Base-by-base conservation (phyloP, 768 basidiomycete genomes). In the Postia placenta region DNA sequence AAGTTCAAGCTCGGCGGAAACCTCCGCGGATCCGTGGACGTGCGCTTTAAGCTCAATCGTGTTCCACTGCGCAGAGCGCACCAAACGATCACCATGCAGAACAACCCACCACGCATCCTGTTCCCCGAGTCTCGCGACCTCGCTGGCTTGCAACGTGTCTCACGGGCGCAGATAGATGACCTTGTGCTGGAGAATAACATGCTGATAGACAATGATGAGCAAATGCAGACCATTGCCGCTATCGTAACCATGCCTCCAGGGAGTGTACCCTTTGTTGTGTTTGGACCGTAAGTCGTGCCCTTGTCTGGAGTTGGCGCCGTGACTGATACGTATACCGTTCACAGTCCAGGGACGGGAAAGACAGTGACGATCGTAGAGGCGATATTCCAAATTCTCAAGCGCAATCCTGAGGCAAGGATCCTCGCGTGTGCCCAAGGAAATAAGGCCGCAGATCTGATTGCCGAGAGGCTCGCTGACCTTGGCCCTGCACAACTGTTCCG, bases 41-140 rank as follows among this genome's bases (percentile, higher is more conserved):
- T 81, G 22, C 73, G 74, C 0, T 82, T 83, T 63, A 48, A 51
- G 33, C 60, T 83, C 4, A 80, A 75, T 53, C 74, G 80, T 1
- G 68, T 73, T 52, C 73, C 79, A 2, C 45, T 79, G 7, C 73
- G 73, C 19, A 67, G 81, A 0, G 79, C 80, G 56, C 79, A 83
- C 56, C 73, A 76, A 47, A 81, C 80, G 0, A 57, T 83, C 48
- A 69, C 74, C 35, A 67, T 67, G 0, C 63, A 62, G 0, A 75
- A 73, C 53, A 59, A 66, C 71, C 12, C 69, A 20, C 14, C 35
- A 60, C n/a, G 76, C 0, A 59, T 80, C 7, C 59, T 83, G 2
- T 81, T 83, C 53, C 81, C 80, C 0, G 45, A 53, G 2, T 39
- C 46, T 7, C 40, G 26, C 0, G 69, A 75, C 54, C 37, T 70